Evolutionary conservation across 169 alveolate genomes (phyloP).

Genomic region (Miamiensis avidus): DNA sequence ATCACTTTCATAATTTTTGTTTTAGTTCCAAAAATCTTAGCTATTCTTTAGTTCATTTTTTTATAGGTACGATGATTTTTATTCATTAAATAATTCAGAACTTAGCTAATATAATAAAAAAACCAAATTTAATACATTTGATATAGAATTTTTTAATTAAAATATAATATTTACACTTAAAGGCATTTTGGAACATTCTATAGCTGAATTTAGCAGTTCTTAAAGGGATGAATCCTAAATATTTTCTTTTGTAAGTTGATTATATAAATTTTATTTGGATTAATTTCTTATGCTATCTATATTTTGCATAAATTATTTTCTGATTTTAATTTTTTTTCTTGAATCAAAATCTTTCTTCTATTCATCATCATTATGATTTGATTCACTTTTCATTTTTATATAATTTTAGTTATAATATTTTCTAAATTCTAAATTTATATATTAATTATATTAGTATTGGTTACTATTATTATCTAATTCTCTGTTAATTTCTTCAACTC

Average conservation of each 20-base stretch:
- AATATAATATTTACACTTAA: too few species aligned
- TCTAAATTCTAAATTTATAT: neutral
- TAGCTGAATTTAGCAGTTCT: slow-evolving; percentile 14
- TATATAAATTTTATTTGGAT: neutral
- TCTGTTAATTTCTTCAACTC: slow-evolving; percentile 36
- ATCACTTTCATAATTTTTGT: slow-evolving; percentile 38
- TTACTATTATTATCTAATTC: slow-evolving; percentile 50
- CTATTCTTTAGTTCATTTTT: slow-evolving; percentile 23
- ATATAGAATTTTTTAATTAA: too few species aligned
- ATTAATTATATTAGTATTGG: neutral
- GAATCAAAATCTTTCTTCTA: slow-evolving; percentile 38
- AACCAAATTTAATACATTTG: too few species aligned
- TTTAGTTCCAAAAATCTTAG: slow-evolving; percentile 43
- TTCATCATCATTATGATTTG: slow-evolving; percentile 36
- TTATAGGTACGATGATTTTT: too few species aligned
- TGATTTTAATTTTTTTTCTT: slow-evolving; percentile 30
- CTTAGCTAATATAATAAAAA: too few species aligned
- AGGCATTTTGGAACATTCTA: slow-evolving; percentile 27
- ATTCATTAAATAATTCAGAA: too few species aligned
- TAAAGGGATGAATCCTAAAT: slow-evolving; percentile 27
- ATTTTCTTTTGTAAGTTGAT: neutral
- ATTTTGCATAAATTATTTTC: slow-evolving; percentile 23
- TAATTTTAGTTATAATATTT: too few species aligned
- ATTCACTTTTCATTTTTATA: slow-evolving; percentile 29
- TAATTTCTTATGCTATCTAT: slow-evolving; percentile 10